Conservation (phyloP, 106 monocot genomes). For the Alisma plantagoaquatica region DNA sequence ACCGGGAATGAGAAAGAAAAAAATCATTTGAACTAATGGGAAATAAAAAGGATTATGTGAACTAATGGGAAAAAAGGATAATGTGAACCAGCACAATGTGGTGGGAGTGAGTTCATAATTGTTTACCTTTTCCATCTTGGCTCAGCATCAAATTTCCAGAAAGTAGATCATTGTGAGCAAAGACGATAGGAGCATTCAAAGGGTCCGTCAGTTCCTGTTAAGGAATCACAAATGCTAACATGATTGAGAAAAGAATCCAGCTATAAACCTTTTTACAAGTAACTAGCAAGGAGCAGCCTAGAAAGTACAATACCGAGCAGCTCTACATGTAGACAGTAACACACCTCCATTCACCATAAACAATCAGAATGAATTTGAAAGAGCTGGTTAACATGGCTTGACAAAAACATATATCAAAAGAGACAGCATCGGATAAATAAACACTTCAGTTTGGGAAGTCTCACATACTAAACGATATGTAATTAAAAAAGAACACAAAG, state of each 20-base stretch:
- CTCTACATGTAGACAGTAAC: not conserved
- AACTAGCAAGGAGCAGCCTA: not conserved
- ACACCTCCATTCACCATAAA: too few relatives aligned
- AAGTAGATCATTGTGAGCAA: conserved; percentile 91
- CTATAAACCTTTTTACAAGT: too few relatives aligned
- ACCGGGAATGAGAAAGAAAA: not conserved
- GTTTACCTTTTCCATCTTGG: conserved; percentile 72
- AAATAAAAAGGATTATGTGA: not conserved
- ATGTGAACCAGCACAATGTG: not conserved
- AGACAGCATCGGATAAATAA: too few relatives aligned
- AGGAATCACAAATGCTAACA: too few relatives aligned
- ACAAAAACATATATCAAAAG: too few relatives aligned
- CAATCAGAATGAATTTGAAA: too few relatives aligned
- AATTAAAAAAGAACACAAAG: too few relatives aligned
- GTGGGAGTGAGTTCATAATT: not conserved
- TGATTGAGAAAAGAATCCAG: too few relatives aligned
- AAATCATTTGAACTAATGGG: not conserved
- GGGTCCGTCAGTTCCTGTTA: conserved; percentile 48
- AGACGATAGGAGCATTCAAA: conserved; percentile 69
- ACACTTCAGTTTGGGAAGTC: too few relatives aligned
- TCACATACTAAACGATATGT: too few relatives aligned
- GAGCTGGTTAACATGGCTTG: too few relatives aligned
- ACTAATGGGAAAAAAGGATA: not conserved
- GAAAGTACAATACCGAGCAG: not conserved
- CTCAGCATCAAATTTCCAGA: conserved; percentile 90